Base-by-base conservation (phyloP, 768 basidiomycete species). In the Termitomyces sp. region DNA sequence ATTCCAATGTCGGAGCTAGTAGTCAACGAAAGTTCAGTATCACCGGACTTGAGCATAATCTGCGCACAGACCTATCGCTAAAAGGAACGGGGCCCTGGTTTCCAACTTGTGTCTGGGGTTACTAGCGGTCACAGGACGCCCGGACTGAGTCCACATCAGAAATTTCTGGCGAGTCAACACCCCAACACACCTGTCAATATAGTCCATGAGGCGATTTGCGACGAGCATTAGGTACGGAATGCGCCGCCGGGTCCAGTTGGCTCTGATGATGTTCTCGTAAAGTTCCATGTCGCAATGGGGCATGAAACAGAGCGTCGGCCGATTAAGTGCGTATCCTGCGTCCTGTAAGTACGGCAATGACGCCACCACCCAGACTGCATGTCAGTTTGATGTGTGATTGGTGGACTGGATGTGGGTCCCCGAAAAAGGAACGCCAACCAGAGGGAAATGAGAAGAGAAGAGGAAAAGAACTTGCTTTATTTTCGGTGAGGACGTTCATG, bases 211-310 rank as follows among this genome's bases (percentile, higher is more conserved):
- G 57, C 75, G 78, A 74, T 92, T 92, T 58, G 84, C 87, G 62
- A 92, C 67, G 57, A 92, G 75, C 57, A 90, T 67, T 24, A 87
- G 67, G 60, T 74, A 76, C 59, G 75, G 68, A 55, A 90, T 71
- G 22, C 73, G 73, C 33, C 76, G 76, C 33, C 61, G 68, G 50
- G 76, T 73, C 86, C 87, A 89, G 69, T 90, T 91, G 13, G 79
- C 79, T 60, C 79, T 78, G 58, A 92, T 72, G 49, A 91, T 68
- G 64, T 74, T 78, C 69, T 92, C 89, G 70, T 91, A 90, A 32
- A 92, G 78, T 62, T 79, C 80, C 71, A 88, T 68, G 68, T 90
- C 88, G 70, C 91, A 91, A 71, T 92, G 90, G 22, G 89, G 90
- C 89, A 91, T 90, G 74, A 84, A 91, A 57, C 87, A 76, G 58